Evolutionary conservation across 2,329 filamentous ascomycete genomes (phyloP).

Genomic region (Penicillium sp.): DNA sequence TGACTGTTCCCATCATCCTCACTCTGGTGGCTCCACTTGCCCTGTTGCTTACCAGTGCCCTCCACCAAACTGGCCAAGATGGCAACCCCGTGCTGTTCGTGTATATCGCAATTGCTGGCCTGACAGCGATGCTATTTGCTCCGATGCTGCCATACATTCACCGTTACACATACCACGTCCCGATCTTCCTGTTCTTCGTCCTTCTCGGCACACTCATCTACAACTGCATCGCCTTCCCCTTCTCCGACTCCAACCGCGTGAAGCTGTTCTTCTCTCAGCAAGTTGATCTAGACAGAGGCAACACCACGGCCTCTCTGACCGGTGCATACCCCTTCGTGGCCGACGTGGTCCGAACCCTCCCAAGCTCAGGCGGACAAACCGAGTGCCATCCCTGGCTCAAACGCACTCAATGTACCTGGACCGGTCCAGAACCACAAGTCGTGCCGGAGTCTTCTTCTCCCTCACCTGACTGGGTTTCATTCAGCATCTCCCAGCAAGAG

Average conservation of each 20-base stretch:
- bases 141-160: conserved; percentile 84
- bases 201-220: conserved; percentile 77
- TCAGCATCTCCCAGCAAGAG: conserved; percentile 55
- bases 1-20: conserved; percentile 74
- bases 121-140: conserved; percentile 69
- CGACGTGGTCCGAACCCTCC: conserved; percentile 65
- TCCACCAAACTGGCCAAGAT: conserved; percentile 80
- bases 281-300: conserved; percentile 71
- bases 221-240: conserved; percentile 84
- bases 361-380: conserved; percentile 63
- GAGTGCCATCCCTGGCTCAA: conserved; percentile 33
- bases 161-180: conserved; percentile 78
- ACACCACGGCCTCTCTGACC: conserved; percentile 66
- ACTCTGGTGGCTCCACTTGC: conserved; percentile 75
- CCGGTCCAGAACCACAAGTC: conserved; percentile 66
- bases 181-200: conserved; percentile 70
- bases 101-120: conserved; percentile 66
- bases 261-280: conserved; percentile 86
- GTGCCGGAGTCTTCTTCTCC: conserved; percentile 42
- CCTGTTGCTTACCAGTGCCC: conserved; percentile 67
- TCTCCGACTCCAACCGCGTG: conserved; percentile 73
- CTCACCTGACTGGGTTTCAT: conserved; percentile 63
- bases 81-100: conserved; percentile 70
- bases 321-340: conserved; percentile 68
- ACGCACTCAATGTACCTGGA: conserved; percentile 65